These are phyloP conservation scores for Ricinus communis DNA, from an alignment of 345 rosid genomes.

Conservation along the genomic window DNA sequence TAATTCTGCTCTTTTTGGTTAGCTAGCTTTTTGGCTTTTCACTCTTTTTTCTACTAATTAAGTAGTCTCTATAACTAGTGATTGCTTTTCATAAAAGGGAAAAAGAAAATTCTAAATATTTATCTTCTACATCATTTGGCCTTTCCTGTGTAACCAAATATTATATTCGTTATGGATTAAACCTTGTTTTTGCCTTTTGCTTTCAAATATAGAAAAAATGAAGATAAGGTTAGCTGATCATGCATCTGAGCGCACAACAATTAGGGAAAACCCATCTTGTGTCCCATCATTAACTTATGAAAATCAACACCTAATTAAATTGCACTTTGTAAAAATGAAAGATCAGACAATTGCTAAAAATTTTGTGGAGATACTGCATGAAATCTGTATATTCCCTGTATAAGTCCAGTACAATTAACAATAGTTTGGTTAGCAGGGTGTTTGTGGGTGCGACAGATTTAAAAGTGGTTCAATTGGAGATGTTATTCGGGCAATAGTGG, in stretches of 20 bases:
- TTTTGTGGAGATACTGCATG: not conserved
- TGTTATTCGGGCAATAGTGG: slow-evolving; percentile 60
- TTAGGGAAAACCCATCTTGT: not conserved
- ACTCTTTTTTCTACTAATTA: too few relatives aligned
- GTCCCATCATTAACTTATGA: not conserved
- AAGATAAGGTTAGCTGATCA: not conserved
- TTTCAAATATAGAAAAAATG: not conserved
- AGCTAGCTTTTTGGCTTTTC: not conserved
- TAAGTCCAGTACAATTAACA: not conserved
- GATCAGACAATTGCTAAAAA: not conserved
- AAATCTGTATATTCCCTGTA: not conserved
- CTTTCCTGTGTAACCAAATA: too few relatives aligned
- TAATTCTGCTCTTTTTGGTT: not conserved
- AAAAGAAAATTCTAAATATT: too few relatives aligned
- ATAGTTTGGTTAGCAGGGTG: slow-evolving; percentile 59
- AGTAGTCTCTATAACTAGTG: not conserved
- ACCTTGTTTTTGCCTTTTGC: not conserved
- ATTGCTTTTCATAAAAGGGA: not conserved
- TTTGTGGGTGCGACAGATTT: slow-evolving; percentile 94
- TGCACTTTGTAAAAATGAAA: not conserved
- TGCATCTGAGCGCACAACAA: not conserved
- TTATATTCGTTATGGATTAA: not conserved
- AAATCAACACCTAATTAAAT: not conserved
- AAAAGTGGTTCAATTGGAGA: slow-evolving; percentile 64
- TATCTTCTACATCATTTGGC: too few relatives aligned